Base-by-base conservation (phyloP, 768 basidiomycete species). In the Boletus bicolor region DNA sequence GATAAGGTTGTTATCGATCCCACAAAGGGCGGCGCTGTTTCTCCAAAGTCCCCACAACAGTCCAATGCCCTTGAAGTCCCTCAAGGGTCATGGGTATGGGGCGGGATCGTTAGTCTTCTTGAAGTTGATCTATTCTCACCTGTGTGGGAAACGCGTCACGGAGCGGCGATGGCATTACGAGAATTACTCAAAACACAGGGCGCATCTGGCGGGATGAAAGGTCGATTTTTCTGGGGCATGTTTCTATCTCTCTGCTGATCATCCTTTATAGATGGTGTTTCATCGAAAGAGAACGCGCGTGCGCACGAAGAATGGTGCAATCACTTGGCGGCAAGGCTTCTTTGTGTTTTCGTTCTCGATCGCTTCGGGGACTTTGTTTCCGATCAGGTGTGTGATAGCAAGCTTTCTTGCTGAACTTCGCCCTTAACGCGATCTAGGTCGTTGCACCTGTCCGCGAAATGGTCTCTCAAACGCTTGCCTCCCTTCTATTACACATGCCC, bases 351-450 rank as follows among this genome's bases (percentile, higher is more conserved):
- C 58, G 89, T 96, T 34, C 78, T 98, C 26, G 97, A 99, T 69
- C 86, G 97, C n/a, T 99, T 99, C 64, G 93, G 95, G 3, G 97
- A 99, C 72, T 99, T 95, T 67, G 86, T 97, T 36, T 91, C 93
- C 0, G 97, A 99, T 68, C 94, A 95, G 76, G 81, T 80, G 41
- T 36, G 74, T 59, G 10, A 46, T 37, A 34, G 21, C 21, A 24
- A 15, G 36, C 7, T 44, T 44, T 44, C 6, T 44, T 51, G 19
- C 48, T 21, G 1, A 11, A 42, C n/a, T 17, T 1, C n/a, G 39
- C 53, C 14, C 57, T 57, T 24, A 64, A 3, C 9, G 11, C 21
- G 14, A n/a, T 38, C 15, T 44, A 83, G 79, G 94, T 98, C 41
- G 84, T 98, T 11, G 97, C 97, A 11, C 97, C 97, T 41, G 96